Evolutionary conservation across 768 basidiomycete genomes (phyloP).

Genomic region (Lentinula guzmanii): DNA sequence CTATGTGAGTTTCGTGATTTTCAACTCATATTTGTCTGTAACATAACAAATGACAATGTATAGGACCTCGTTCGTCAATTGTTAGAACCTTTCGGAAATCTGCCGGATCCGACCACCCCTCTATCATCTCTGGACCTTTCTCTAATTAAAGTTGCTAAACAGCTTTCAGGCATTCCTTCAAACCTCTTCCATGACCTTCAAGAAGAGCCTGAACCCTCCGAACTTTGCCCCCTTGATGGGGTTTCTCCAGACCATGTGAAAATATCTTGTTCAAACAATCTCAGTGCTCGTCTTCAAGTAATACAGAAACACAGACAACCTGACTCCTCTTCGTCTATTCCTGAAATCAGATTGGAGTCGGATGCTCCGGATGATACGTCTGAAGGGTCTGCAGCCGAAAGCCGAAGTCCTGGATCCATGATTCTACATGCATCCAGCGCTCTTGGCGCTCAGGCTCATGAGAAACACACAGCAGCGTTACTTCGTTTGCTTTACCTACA

Average conservation of each 20-base stretch:
- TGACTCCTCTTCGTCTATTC: constrained; percentile 20
- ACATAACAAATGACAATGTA: constrained; percentile 7
- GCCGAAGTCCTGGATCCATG: constrained; percentile 22
- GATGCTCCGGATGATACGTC: not conserved
- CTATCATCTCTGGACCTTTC: constrained; percentile 38
- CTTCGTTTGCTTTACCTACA: constrained; percentile 70
- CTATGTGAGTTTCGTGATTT: constrained; percentile 54
- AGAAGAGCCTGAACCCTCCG: constrained; percentile 40
- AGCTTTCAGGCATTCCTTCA: constrained; percentile 49
- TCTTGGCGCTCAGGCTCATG: constrained; percentile 43
- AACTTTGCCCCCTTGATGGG: constrained; percentile 45
- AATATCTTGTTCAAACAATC: constrained; percentile 41
- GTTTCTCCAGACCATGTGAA: constrained; percentile 37
- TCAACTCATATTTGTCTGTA: not conserved
- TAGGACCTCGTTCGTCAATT: constrained; percentile 69
- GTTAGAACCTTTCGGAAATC: constrained; percentile 43
- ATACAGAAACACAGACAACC: constrained; percentile 30
- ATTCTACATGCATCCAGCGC: constrained; percentile 44
- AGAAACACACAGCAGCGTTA: constrained; percentile 55
- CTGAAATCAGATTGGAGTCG: constrained; percentile 34
- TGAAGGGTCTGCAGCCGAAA: not conserved
- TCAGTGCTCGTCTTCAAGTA: constrained; percentile 47
- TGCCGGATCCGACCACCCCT: constrained; percentile 35
- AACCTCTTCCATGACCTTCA: constrained; percentile 44
- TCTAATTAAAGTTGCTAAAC: constrained; percentile 44